Conservation (phyloP, 2,329 filamentous ascomycete species). For the Sporothrix brasiliensis region DNA sequence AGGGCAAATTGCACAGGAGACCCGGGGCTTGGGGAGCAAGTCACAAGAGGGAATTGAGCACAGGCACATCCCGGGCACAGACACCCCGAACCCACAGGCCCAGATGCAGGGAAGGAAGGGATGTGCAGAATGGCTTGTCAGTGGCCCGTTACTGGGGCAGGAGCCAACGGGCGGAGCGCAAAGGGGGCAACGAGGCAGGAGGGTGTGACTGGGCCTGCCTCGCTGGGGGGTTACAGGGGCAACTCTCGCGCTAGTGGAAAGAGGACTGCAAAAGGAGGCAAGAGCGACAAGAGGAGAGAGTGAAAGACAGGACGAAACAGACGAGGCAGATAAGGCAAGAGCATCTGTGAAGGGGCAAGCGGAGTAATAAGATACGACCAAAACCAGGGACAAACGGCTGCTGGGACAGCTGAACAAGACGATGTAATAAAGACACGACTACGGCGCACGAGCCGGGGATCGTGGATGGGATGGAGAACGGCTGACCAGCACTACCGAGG, state of each 20-base stretch:
- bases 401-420: not conserved
- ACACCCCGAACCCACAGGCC: slow-evolving; percentile 15
- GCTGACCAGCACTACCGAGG: slow-evolving; percentile 17
- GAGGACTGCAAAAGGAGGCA: slow-evolving; percentile 17
- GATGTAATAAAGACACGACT: not conserved
- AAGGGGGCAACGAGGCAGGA: not conserved
- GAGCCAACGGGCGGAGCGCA: slow-evolving; percentile 8
- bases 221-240: not conserved
- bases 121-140: not conserved
- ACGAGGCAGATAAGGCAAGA: not conserved
- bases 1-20: slow-evolving; percentile 15
- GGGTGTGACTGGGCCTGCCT: slow-evolving; percentile 9
- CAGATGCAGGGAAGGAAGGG: slow-evolving; percentile 19
- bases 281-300: slow-evolving; percentile 12
- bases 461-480: not conserved
- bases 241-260: slow-evolving; percentile 14
- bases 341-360: not conserved
- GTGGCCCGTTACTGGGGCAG: slow-evolving; percentile 26
- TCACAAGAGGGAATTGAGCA: not conserved
- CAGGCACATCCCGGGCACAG: not conserved
- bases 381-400: not conserved
- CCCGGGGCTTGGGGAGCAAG: not conserved
- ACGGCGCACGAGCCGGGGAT: not conserved
- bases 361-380: not conserved
- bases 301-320: no score